Percentiles rank a stretch among this genome's conserved stretches.
Evolutionary conservation across 768 basidiomycete genomes (phyloP).

Genomic region (Boletus insuetus): DNA sequence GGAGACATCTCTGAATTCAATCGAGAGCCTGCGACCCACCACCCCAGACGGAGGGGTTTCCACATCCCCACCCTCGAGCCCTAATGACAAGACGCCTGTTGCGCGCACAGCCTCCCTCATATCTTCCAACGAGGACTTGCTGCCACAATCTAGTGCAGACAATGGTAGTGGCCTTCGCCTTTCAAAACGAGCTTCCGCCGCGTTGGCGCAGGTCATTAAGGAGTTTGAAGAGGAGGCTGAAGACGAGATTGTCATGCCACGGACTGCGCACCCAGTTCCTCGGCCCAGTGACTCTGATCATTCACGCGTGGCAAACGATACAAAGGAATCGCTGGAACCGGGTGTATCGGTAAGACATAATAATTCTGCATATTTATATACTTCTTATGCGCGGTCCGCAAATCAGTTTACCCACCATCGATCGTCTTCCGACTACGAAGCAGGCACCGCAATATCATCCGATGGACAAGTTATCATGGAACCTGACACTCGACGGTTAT

Average conservation of each 20-base stretch:
- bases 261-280: slow-evolving; percentile 49
- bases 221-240: slow-evolving; percentile 74
- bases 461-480: slow-evolving; percentile 52
- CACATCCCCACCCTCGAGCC: slow-evolving; percentile 44
- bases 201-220: slow-evolving; percentile 71
- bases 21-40: slow-evolving; percentile 46
- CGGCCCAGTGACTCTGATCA: slow-evolving; percentile 34
- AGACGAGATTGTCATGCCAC: slow-evolving; percentile 75
- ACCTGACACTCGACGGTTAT: slow-evolving; percentile 51
- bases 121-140: slow-evolving; percentile 33
- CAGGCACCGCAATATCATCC: slow-evolving; percentile 69
- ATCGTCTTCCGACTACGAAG: slow-evolving; percentile 47
- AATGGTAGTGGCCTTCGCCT: slow-evolving; percentile 18
- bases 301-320: slow-evolving; percentile 17
- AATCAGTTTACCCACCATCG: slow-evolving; percentile 29
- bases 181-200: slow-evolving; percentile 64
- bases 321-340: slow-evolving; percentile 16
- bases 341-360: slow-evolving; percentile 25
- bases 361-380: slow-evolving; percentile 3
- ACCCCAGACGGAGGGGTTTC: slow-evolving; percentile 53
- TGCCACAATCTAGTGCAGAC: slow-evolving; percentile 17
- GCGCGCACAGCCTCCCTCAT: slow-evolving; percentile 43
- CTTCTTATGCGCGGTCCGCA: slow-evolving; percentile 17
- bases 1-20: slow-evolving; percentile 43
- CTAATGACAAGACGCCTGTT: slow-evolving; percentile 37